Base-by-base conservation (phyloP, 169 alveolate species). In the Toxoplasma gondii region DNA sequence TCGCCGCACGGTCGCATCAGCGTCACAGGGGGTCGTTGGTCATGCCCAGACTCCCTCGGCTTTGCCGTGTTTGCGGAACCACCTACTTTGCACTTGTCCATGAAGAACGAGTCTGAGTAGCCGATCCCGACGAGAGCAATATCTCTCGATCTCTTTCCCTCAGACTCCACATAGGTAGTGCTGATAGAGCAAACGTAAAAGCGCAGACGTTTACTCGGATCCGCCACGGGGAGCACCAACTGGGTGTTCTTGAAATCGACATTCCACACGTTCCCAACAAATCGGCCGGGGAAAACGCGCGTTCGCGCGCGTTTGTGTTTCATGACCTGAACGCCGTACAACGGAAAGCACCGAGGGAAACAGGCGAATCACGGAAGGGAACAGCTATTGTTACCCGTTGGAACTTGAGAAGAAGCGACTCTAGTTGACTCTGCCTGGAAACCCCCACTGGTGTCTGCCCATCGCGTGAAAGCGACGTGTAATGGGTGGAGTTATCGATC, bases 81-180 rank as follows among this genome's bases (percentile, higher is more conserved):
- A 80, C 91, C 22, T 80, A 91, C 94, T 78, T 91, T 91, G 74
- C 91, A 81, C 86, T 44, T 81, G 54, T 91, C 78, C 45, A 91
- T 88, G 45, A 74, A 88, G 70, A 91, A 91, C 1, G 91, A 67
- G 22, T 80, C 91, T 0, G 94, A 81, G 67, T 74, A 91, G 36
- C 94, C 94, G 12, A 91, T 81, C 22, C 94, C 94, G 82, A 91
- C 80, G 41, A 91, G 91, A 39, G 94, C 83, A 38, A 91, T 81
- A 39, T 91, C 94, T 69, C 84, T 80, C 45, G 84, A 81, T 45
- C 82, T 49, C 69, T 82, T 91, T 90, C 91, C 94, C 70, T 81
- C 83, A 19, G 53, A 91, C 19, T 91, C 94, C 31, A 78, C 83
- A 53, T 91, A 43, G 7, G 91, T 58, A 10, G 84, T 81, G 27